These are phyloP conservation scores for Penicillium polonicum DNA, from an alignment of 2,329 filamentous ascomycete species.

Conservation along the genomic window DNA sequence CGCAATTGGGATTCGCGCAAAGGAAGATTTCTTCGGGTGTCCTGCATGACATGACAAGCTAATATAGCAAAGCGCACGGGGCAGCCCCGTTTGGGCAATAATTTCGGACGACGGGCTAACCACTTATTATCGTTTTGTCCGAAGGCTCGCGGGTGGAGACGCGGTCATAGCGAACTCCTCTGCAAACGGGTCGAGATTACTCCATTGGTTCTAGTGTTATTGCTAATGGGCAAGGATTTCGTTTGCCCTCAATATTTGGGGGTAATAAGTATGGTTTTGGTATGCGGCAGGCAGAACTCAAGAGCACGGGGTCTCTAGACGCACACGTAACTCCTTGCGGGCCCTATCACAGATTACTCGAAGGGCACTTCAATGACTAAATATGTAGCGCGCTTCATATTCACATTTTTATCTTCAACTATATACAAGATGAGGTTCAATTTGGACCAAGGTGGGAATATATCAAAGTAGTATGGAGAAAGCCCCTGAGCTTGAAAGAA, in stretches of 20 bases:
- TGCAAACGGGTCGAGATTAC: neutral
- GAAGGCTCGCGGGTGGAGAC: neutral
- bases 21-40: neutral
- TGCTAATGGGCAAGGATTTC: too few relatives aligned
- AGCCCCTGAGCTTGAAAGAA: neutral
- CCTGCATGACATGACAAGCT: neutral
- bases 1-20: neutral
- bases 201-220: neutral
- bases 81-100: neutral
- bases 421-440: neutral
- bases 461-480: neutral
- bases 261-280: too few relatives aligned
- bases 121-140: neutral
- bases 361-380: too few relatives aligned
- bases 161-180: neutral
- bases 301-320: neutral
- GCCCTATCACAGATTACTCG: neutral
- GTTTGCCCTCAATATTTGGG: too few relatives aligned
- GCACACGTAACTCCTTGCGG: neutral
- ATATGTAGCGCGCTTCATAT: neutral
- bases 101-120: neutral
- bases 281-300: too few relatives aligned
- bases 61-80: too few relatives aligned
- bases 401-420: neutral
- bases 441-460: fast-evolving